Percentiles rank a stretch among this genome's conserved stretches.
Evolutionary conservation across 2,329 filamentous ascomycete species (phyloP).

Genomic region (Diaporthe sp.): DNA sequence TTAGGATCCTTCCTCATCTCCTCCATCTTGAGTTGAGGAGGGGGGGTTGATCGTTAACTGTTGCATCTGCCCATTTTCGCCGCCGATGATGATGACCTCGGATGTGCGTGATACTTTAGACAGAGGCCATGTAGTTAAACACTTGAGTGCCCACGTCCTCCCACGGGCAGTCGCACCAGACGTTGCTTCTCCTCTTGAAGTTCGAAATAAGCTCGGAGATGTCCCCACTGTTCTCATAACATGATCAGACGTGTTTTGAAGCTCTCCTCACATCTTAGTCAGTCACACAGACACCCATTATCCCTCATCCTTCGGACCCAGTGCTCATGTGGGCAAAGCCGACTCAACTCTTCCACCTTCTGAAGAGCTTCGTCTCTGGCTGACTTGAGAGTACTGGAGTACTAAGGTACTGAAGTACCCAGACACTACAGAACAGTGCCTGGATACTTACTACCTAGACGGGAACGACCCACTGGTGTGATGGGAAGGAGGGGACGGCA

Average conservation of each 20-base stretch:
- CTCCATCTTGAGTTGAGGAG: not conserved
- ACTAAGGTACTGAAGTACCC: not conserved
- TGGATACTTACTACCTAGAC: not conserved
- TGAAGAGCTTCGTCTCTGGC: not conserved
- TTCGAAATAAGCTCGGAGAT: not conserved
- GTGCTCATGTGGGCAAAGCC: not conserved
- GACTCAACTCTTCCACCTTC: not conserved
- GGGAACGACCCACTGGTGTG: not conserved
- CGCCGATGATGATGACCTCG: not conserved
- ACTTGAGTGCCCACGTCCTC: not conserved
- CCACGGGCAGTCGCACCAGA: not conserved
- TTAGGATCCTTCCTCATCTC: slow-evolving; percentile 5
- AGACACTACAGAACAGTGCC: not conserved
- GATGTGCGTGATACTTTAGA: not conserved
- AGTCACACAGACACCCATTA: not conserved
- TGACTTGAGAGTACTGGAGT: not conserved
- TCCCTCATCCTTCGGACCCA: not conserved
- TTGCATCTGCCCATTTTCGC: slow-evolving; percentile 13
- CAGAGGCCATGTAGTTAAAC: not conserved
- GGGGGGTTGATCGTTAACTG: slow-evolving; percentile 15
- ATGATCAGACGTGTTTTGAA: slow-evolving; percentile 17
- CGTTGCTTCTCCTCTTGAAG: not conserved
- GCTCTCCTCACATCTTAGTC: slow-evolving; percentile 21
- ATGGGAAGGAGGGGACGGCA: not conserved
- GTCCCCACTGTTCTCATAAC: slow-evolving; percentile 13